Percentiles rank a stretch among this genome's conserved stretches.
phyloP scores from a whole-genome alignment of 2,329 filamentous ascomycete species.

The Hypomyces perniciosus region DNA sequence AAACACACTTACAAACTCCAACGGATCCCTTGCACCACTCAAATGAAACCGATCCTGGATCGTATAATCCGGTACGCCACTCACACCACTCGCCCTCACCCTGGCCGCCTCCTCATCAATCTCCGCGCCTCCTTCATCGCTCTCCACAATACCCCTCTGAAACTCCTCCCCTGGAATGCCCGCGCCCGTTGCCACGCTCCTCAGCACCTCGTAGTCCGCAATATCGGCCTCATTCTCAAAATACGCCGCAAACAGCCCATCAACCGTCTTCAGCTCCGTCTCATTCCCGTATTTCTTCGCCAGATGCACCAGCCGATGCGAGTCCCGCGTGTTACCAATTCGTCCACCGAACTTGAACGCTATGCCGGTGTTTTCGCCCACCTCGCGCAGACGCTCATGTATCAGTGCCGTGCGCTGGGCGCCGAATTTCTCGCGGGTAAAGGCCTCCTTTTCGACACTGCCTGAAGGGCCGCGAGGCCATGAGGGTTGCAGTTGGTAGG shows the following conservation, averaged over 20 bases:
- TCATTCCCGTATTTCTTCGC: constrained; percentile 44
- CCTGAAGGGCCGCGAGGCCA: constrained; percentile 24
- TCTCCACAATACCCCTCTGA: constrained; percentile 32
- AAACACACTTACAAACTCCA: constrained; percentile 60
- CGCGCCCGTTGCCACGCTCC: constrained; percentile 24
- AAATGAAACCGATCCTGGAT: constrained; percentile 63
- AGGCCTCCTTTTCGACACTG: constrained; percentile 32
- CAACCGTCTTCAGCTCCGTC: constrained; percentile 51
- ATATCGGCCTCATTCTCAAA: constrained; percentile 41
- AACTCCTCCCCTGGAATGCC: constrained; percentile 43
- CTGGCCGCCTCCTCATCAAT: constrained; percentile 26
- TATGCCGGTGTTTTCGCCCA: constrained; percentile 34
- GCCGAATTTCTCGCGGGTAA: constrained; percentile 52
- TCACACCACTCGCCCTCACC: constrained; percentile 36
- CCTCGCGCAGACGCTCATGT: constrained; percentile 22
- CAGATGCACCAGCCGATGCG: constrained; percentile 43
- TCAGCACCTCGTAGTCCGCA: constrained; percentile 34
- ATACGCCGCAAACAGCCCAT: constrained; percentile 36
- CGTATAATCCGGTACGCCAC: constrained; percentile 67
- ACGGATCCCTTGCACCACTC: constrained; percentile 62
- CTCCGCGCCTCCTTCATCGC: constrained; percentile 42
- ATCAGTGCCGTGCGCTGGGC: constrained; percentile 45
- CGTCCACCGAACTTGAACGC: constrained; percentile 45
- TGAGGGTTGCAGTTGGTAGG: constrained; percentile 39
- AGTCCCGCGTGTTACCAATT: constrained; percentile 40